A percentile compares a stretch with the other conserved stretches of the same genome.
Evolutionary conservation across 495 filamentous ascomycete genomes (phyloP).

Genomic region (Parathielavia hyrcaniae): DNA sequence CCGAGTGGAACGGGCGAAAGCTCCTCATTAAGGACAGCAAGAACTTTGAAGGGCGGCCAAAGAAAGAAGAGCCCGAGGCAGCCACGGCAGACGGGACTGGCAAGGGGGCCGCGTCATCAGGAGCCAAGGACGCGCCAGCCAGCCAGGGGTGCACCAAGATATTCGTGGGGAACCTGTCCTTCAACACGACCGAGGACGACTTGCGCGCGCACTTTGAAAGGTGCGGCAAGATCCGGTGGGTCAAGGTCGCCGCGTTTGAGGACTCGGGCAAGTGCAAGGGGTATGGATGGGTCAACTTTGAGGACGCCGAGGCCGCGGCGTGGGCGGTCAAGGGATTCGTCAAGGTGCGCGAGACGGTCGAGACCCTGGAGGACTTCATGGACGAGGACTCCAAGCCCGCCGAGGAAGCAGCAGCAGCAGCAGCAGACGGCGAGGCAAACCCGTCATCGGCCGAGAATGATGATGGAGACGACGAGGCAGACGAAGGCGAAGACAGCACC

Average conservation of each 20-base stretch:
- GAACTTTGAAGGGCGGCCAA: slow-evolving; percentile 70
- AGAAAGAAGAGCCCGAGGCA: slow-evolving; percentile 37
- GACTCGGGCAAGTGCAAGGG: slow-evolving; percentile 97
- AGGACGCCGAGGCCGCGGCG: slow-evolving; percentile 63
- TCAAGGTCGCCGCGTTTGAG: slow-evolving; percentile 90
- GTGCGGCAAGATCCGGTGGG: slow-evolving; percentile 71
- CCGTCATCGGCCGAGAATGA: slow-evolving; percentile 32
- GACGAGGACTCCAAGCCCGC: slow-evolving; percentile 40
- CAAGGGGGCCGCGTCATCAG: slow-evolving; percentile 26
- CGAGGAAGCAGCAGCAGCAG: slow-evolving; percentile 32
- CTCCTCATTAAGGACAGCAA: slow-evolving; percentile 89
- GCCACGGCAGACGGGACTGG: slow-evolving; percentile 18
- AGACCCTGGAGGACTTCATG: slow-evolving; percentile 52
- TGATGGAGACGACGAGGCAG: slow-evolving; percentile 4
- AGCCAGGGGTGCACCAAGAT: slow-evolving; percentile 57
- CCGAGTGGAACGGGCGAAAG: slow-evolving; percentile 62
- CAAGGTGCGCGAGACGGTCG: slow-evolving; percentile 51
- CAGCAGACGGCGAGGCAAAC: slow-evolving; percentile 42
- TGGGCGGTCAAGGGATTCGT: slow-evolving; percentile 79
- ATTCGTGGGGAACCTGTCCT: slow-evolving; percentile 88
- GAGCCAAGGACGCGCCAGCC: slow-evolving; percentile 25
- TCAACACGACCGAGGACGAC: slow-evolving; percentile 74
- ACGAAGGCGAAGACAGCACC: neutral
- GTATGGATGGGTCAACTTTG: slow-evolving; percentile 90
- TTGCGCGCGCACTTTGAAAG: slow-evolving; percentile 70